phyloP scores from a whole-genome alignment of 768 basidiomycete genomes.

The Aureoboletus auriporus region DNA sequence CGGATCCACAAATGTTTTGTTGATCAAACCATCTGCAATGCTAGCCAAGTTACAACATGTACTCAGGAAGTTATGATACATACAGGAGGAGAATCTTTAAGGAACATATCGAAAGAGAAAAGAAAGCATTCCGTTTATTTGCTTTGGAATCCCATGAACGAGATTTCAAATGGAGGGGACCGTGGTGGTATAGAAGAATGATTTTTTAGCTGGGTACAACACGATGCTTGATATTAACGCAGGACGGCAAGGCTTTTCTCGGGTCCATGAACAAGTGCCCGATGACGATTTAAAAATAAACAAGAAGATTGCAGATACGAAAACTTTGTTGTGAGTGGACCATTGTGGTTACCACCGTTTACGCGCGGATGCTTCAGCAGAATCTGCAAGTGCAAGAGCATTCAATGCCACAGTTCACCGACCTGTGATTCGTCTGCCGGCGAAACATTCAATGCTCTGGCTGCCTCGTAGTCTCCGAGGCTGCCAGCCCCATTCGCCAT shows the following conservation, averaged over 20 bases:
- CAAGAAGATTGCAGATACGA: slow-evolving; percentile 10
- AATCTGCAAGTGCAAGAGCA: neutral
- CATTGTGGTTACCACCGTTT: neutral
- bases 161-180: slow-evolving; percentile 3
- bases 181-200: slow-evolving; percentile 24
- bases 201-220: slow-evolving; percentile 21
- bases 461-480: slow-evolving; percentile 51
- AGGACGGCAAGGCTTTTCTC: slow-evolving; percentile 13
- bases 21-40: neutral
- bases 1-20: too few relatives aligned
- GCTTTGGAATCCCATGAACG: slow-evolving; percentile 2
- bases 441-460: slow-evolving; percentile 36
- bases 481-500: slow-evolving; percentile 64
- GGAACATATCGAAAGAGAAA: slow-evolving; percentile 17
- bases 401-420: slow-evolving; percentile 58
- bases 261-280: slow-evolving; percentile 17
- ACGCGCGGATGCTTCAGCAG: neutral
- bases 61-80: slow-evolving; percentile 19
- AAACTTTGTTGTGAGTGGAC: slow-evolving; percentile 2
- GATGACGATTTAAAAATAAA: slow-evolving; percentile 25
- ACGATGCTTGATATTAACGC: slow-evolving; percentile 26
- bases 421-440: slow-evolving; percentile 40
- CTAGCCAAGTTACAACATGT: neutral
- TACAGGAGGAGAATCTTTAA: slow-evolving; percentile 4
- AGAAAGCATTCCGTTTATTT: slow-evolving; percentile 18